Percentiles rank a stretch among this genome's conserved stretches.
Evolutionary conservation across 2,329 filamentous ascomycete genomes (phyloP).

Genomic region (Diaporthe capsici): DNA sequence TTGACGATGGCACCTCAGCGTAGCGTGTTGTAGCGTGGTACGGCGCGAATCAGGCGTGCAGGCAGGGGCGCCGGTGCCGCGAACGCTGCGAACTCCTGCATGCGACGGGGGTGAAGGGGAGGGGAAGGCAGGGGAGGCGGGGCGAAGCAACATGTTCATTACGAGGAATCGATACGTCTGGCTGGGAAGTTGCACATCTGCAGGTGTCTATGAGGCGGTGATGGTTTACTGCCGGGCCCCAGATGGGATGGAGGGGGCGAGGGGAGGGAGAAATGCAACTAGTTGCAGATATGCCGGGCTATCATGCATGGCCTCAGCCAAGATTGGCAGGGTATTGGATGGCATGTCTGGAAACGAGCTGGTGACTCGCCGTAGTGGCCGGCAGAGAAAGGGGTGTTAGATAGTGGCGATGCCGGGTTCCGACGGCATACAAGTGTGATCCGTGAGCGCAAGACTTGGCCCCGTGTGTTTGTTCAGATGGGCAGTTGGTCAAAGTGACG

Average conservation of each 20-base stretch:
- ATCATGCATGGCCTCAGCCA: neutral
- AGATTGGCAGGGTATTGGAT: neutral
- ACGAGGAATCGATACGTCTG: constrained; percentile 26
- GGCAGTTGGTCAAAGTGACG: neutral
- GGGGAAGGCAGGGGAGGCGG: neutral
- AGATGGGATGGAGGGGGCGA: neutral
- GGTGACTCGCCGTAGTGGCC: constrained; percentile 1
- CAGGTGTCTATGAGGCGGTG: constrained; percentile 5
- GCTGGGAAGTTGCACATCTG: constrained; percentile 1
- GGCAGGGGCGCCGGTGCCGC: constrained; percentile 18
- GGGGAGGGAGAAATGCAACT: neutral
- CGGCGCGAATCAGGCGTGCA: constrained; percentile 10
- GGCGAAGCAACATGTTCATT: constrained; percentile 27
- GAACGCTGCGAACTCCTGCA: constrained; percentile 29
- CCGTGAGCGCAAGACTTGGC: neutral
- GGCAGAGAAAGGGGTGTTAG: neutral
- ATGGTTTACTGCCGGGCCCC: constrained; percentile 4
- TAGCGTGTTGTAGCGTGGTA: constrained; percentile 11
- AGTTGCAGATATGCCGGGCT: neutral
- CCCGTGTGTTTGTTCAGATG: neutral
- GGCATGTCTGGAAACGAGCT: constrained; percentile 6
- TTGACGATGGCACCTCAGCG: neutral
- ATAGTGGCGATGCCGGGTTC: constrained; percentile 27
- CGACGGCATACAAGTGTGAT: constrained; percentile 2
- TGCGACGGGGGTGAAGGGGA: neutral